Percentiles rank a stretch among this genome's conserved stretches.
phyloP scores from a whole-genome alignment of 306 rosid genomes.

The Quercus agrifolia region DNA sequence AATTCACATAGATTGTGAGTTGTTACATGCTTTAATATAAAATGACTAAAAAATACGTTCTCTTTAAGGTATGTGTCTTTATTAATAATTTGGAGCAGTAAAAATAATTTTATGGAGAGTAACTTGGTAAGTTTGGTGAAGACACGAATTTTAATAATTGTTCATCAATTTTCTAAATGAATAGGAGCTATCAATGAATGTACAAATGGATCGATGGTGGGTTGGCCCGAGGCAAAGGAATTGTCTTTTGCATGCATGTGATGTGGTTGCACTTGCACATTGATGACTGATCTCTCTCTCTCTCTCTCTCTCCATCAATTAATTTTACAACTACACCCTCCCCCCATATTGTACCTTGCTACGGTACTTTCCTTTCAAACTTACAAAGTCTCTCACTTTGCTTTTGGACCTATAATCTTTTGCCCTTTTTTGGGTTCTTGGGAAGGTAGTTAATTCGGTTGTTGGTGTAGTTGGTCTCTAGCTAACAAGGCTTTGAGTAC shows the following conservation, averaged over 20 bases:
- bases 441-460: constrained; percentile 41
- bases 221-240: neutral
- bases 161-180: neutral
- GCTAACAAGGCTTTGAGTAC: constrained; percentile 4
- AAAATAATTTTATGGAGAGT: neutral
- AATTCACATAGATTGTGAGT: too few species aligned
- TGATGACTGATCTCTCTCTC: neutral
- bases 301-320: neutral
- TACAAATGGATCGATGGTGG: neutral
- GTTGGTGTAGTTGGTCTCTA: constrained; percentile 35
- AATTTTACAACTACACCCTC: neutral
- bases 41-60: too few species aligned
- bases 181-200: neutral
- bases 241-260: neutral
- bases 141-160: neutral
- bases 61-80: neutral
- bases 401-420: constrained; percentile 13
- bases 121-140: neutral
- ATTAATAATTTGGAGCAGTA: neutral
- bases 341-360: neutral
- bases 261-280: neutral
- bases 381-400: neutral
- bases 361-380: neutral
- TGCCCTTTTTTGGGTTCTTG: constrained; percentile 5
- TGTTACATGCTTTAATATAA: too few species aligned